Base-by-base conservation (phyloP, 2,329 filamentous ascomycete species). In the Golovinomyces cichoracearum region DNA sequence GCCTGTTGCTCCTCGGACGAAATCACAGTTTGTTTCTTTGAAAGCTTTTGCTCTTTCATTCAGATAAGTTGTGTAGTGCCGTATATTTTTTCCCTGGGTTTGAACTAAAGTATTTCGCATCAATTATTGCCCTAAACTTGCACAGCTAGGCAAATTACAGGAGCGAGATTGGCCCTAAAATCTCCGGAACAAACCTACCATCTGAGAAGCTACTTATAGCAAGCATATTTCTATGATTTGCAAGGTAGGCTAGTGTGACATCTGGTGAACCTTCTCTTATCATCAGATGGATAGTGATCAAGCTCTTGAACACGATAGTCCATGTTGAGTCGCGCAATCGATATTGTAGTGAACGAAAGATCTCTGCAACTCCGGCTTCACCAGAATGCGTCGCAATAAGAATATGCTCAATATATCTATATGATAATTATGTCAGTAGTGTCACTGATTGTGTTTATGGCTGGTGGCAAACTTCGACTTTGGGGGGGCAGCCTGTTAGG, bases 221-320 rank as follows among this genome's bases (percentile, higher is more conserved):
- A 53, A 98, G 70, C 61, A 83, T 74, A 57, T 80, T 82, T 49
- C 83, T 80, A 60, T 88, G 80, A 55, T 81, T 79, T 40, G 86
- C 73, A 29, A 98, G 73, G 58, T 83, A 94, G 52, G 76, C 73
- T 55, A 98, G 69, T 2, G 90, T 93, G 45, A 85, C 81, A 62
- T 95, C 84, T 29, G 80, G 77, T 54, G 86, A 80, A 48, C 90
- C 90, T 66, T 98, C 90, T 56, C 90, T 76, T 61, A 98, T 90
- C 90, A 98, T 95, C 52, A 95, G 68, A 63, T 98, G 90, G 44
- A 93, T 77, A 45, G 93, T 90, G 58, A 95, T 93, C 56, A 98
- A 70, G 57, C 84, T 80, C 69, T 98, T 98, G 77, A 94, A 93
- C 54, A 93, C 88, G 50, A 95, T 85, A n/a, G 90, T 98, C 90